A percentile compares a stretch with the other conserved stretches of the same genome.
phyloP scores from a whole-genome alignment of 306 rosid species.

The Inga oerstediana region DNA sequence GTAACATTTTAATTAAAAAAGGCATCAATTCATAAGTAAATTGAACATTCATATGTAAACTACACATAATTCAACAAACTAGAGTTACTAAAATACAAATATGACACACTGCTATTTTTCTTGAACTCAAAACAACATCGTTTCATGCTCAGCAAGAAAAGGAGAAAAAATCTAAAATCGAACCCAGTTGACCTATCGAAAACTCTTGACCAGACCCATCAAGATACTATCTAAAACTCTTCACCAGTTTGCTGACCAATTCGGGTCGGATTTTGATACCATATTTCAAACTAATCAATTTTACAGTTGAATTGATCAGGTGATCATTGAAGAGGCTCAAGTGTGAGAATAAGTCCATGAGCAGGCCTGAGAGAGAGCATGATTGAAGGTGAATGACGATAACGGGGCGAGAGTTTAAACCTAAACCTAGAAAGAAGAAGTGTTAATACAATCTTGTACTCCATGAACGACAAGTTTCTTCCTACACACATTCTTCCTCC shows the following conservation, averaged over 20 bases:
- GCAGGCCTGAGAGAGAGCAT: constrained; percentile 74
- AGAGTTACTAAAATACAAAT: background rate
- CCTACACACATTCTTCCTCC: constrained; percentile 93
- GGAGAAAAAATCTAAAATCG: too few species aligned
- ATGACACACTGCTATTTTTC: background rate
- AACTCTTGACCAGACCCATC: too few species aligned
- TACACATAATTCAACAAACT: background rate
- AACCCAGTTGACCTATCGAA: background rate
- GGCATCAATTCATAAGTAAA: background rate
- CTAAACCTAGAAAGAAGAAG: constrained; percentile 72
- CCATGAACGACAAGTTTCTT: constrained; percentile 73
- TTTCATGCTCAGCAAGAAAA: too few species aligned
- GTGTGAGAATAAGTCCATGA: constrained; percentile 62
- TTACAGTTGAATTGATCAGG: background rate
- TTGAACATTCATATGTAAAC: background rate
- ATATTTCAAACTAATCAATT: background rate
- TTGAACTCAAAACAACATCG: background rate
- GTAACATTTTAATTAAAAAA: too few species aligned
- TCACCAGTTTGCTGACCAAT: too few species aligned
- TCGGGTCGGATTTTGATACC: background rate
- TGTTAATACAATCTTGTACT: constrained; percentile 74
- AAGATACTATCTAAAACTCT: too few species aligned
- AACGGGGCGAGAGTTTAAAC: constrained; percentile 54
- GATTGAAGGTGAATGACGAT: constrained; percentile 64
- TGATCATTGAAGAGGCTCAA: constrained; percentile 39